Evolutionary conservation across 176 grass and related monocot genomes (phyloP), one percentile per base, ranked within the genome.

Genomic region (Dactylis glomerata): DNA sequence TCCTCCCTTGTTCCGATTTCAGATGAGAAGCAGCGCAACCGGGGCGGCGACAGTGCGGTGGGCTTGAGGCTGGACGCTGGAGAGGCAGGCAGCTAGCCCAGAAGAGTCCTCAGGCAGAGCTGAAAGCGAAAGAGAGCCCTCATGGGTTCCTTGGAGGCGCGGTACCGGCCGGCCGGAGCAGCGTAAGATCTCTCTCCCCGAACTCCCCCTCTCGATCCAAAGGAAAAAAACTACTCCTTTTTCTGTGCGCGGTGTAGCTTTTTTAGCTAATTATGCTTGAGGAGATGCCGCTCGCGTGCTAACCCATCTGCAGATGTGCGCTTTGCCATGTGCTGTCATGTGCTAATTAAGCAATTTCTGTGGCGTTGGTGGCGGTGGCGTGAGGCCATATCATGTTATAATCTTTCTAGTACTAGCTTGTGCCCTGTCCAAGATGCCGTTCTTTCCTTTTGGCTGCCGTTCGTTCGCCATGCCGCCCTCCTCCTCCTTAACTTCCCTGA

Each of bases 91-190:
- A 27, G 1, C 1, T 27, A 22, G 0, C 12, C 0, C 65, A 15
- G 16, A 51, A 28, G 61, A 79, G 12, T 17, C 79, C 68, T 58
- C 68, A 30, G 68, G 19, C 36, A 40, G 3, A 45, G 9, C 0
- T 11, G 63, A 85, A 7, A 62, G 50, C 3, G 86, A 46, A 44
- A 54, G 50, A 2, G 66, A 51, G 56, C 13, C 50, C 51, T 36
- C 24, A 91, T 91, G 89, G 85, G 89, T 70, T 84, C 89, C 52
- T 36, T 91, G 89, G 89, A 91, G 85, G 77, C 89, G 76, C 89
- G 89, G 89, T 87, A 91, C 85, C 44, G 89, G 85, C 85, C 85
- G 49, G 81, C 81, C 85, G 89, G 81, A 84, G 76, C 89, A 70
- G 40, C 70, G 89, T 91, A 87, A 87, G 85, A 91, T 81, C 69